Base-by-base conservation (phyloP, 2,329 filamentous ascomycete genomes). In the Pseudogymnoascus sp. region DNA sequence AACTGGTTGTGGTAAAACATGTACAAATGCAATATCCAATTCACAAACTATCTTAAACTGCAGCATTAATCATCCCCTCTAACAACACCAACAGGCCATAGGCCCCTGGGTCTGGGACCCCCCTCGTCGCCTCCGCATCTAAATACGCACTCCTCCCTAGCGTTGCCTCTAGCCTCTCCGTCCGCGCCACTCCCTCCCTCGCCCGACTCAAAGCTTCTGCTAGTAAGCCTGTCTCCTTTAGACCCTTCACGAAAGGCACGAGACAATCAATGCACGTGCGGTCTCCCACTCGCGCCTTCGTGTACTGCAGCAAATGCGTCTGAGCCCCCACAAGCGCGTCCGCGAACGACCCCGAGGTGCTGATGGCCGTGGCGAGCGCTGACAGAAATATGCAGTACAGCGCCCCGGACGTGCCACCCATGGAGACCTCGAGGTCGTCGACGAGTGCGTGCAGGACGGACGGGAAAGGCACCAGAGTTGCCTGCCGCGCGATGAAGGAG, bases 81-180 rank as follows among this genome's bases (percentile, higher is more conserved):
- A 71, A 63, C 60, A 69, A 64, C 62, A 66, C 66, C 58, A 78
- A 75, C 41, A 84, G 70, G 12, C 81, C 82, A 68, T 81, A 77
- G 5, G 81, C 81, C 14, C 81, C 81, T 9, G 81, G 82, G 75
- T 84, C 82, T 8, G 81, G 80, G 5, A 83, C 80, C 6, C 63
- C 77, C 74, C 68, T 81, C 73, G 71, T 77, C 78, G 9, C 74
- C 75, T 68, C 76, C 76, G 60, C 78, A 60, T 78, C 79, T 16
- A 83, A 76, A 70, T 84, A 84, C 52, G 82, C 80, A 14, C 79
- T 79, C 64, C 81, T 73, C 28, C 81, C 81, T 55, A 84, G 68
- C 66, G 77, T 82, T 30, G 81, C 80, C 69, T 80, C 78, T 79
- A 83, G 79, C 14, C 78, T 79, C 66, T 80, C 80, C 49, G 82